These are phyloP conservation scores for Hortiboletus campestris DNA, from an alignment of 768 basidiomycete genomes.

Conservation along the genomic window DNA sequence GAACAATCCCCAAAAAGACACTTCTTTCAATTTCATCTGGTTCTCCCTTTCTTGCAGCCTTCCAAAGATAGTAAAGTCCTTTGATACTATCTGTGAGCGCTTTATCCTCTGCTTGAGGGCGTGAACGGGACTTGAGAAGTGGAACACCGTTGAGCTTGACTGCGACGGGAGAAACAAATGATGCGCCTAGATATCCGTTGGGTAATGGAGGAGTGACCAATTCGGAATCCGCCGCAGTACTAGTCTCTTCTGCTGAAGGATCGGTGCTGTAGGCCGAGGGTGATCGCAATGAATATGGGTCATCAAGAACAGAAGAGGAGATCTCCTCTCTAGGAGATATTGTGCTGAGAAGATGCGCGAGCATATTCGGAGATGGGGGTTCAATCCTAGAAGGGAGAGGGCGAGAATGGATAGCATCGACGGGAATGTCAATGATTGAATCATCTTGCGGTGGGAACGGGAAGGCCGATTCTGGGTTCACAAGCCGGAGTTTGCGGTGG, in stretches of 20 bases:
- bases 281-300: slow-evolving; percentile 4
- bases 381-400: slow-evolving; percentile 4
- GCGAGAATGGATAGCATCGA: slow-evolving; percentile 18
- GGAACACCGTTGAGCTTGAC: slow-evolving; percentile 14
- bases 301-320: slow-evolving; percentile 7
- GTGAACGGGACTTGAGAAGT: neutral
- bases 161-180: slow-evolving; percentile 12
- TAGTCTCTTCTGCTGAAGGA: slow-evolving; percentile 12
- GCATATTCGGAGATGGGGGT: slow-evolving; percentile 28
- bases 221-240: slow-evolving; percentile 19
- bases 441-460: slow-evolving; percentile 6
- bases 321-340: slow-evolving; percentile 27
- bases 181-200: slow-evolving; percentile 7
- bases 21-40: slow-evolving; percentile 21
- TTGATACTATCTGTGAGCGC: slow-evolving; percentile 52
- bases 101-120: slow-evolving; percentile 29
- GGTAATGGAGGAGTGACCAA: slow-evolving; percentile 23
- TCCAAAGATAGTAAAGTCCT: slow-evolving; percentile 63
- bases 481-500: slow-evolving; percentile 27
- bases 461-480: neutral
- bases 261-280: slow-evolving; percentile 6
- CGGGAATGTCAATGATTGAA: slow-evolving; percentile 13
- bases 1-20: slow-evolving; percentile 37
- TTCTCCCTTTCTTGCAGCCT: slow-evolving; percentile 32
- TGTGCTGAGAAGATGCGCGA: slow-evolving; percentile 26